phyloP scores from a whole-genome alignment of 225 moss, liverwort and hornwort genomes.

The Physcomitrellopsis africana region DNA sequence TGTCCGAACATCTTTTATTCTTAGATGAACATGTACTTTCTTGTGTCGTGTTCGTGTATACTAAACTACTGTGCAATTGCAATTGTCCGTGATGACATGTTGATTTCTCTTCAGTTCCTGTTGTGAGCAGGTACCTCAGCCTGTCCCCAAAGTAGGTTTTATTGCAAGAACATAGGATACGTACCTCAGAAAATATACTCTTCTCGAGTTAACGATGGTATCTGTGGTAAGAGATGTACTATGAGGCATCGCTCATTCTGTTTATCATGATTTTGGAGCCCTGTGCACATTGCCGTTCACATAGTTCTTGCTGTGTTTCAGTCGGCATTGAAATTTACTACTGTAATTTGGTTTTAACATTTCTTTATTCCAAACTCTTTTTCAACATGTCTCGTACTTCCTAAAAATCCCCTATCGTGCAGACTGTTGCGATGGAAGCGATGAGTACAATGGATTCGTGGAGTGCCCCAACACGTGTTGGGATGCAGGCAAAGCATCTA shows the following conservation, averaged over 20 bases:
- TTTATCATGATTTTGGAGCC: slow-evolving; percentile 8
- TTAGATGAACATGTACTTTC: slow-evolving; percentile 9
- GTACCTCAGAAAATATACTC: slow-evolving; percentile 65
- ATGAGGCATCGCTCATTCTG: slow-evolving; percentile 2
- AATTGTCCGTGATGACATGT: slow-evolving; percentile 28
- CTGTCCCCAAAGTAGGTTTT: slow-evolving; percentile 80
- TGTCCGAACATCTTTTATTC: slow-evolving; percentile 20
- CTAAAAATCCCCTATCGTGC: slow-evolving; percentile 24
- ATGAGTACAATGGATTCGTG: slow-evolving; percentile 78
- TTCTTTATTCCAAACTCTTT: slow-evolving; percentile 1
- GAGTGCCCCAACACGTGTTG: slow-evolving; percentile 76
- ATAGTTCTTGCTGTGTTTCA: neutral
- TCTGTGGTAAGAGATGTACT: slow-evolving; percentile 73
- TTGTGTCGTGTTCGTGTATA: slow-evolving; percentile 19
- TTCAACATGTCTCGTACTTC: slow-evolving; percentile 1
- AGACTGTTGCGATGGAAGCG: slow-evolving; percentile 98
- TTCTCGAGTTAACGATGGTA: slow-evolving; percentile 94
- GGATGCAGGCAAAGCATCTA: slow-evolving; percentile 82
- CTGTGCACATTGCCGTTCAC: neutral
- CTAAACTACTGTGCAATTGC: slow-evolving; percentile 20
- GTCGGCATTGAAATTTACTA: slow-evolving; percentile 6
- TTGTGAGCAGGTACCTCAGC: slow-evolving; percentile 87
- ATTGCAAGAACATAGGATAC: slow-evolving; percentile 85
- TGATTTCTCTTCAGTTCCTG: slow-evolving; percentile 35
- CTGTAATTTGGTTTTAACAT: neutral